Evolutionary conservation across 148 eudicot genomes (phyloP).

Genomic region (Vaccinium darrowii): DNA sequence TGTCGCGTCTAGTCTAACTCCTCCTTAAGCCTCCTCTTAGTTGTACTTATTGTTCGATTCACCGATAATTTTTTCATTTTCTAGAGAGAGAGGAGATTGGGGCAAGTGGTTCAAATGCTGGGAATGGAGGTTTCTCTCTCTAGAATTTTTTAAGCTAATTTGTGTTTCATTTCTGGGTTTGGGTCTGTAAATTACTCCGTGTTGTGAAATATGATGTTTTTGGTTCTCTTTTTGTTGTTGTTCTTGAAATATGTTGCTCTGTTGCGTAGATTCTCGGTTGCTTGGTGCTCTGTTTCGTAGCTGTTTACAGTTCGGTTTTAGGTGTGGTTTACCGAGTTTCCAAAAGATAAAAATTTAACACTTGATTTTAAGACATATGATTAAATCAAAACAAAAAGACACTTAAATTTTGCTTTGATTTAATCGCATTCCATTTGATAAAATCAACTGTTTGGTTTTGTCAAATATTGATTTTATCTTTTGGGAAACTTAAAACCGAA

Average conservation of each 20-base stretch:
- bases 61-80: not conserved
- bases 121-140: not conserved
- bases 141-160: not conserved
- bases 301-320: too few species aligned
- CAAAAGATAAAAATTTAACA: too few species aligned
- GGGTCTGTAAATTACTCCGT: not conserved
- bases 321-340: too few species aligned
- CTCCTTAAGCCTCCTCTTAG: not conserved
- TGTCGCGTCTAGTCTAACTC: conserved; percentile 35
- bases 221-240: not conserved
- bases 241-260: not conserved
- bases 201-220: not conserved
- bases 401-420: too few species aligned
- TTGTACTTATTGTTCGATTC: not conserved
- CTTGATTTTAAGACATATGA: too few species aligned
- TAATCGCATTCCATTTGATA: too few species aligned
- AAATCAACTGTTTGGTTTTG: too few species aligned
- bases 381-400: too few species aligned
- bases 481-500: too few species aligned
- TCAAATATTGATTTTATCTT: too few species aligned
- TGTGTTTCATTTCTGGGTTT: not conserved
- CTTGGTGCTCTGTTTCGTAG: too few species aligned
- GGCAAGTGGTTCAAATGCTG: not conserved
- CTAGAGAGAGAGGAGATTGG: conserved; percentile 1
- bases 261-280: too few species aligned